A percentile compares a stretch with the other conserved stretches of the same genome.
phyloP scores from a whole-genome alignment of 2,329 filamentous ascomycete genomes.

The Apiospora arundinis region DNA sequence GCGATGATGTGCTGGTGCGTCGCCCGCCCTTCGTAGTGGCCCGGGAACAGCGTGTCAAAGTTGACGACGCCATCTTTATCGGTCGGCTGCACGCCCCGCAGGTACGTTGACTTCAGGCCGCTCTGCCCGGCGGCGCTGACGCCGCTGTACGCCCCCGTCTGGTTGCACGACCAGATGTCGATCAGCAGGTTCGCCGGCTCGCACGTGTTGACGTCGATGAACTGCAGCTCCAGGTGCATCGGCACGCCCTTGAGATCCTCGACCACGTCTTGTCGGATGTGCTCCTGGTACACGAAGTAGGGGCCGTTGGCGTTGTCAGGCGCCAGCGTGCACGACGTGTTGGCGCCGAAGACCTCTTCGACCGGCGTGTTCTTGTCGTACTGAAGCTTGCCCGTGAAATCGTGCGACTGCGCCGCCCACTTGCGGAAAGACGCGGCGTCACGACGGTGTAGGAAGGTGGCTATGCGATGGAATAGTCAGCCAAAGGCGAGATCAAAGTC shows the following conservation, averaged over 20 bases:
- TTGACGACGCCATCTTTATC: conserved; percentile 53
- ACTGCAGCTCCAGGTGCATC: conserved; percentile 50
- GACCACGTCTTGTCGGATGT: conserved; percentile 47
- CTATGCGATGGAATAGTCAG: not conserved
- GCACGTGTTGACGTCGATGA: conserved; percentile 54
- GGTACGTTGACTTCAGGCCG: conserved; percentile 50
- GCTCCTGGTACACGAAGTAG: conserved; percentile 52
- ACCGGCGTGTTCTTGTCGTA: conserved; percentile 40
- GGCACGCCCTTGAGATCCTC: conserved; percentile 49
- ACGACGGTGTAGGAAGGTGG: conserved; percentile 39
- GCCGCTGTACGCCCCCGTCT: conserved; percentile 51
- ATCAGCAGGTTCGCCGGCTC: conserved; percentile 45
- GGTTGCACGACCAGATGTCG: conserved; percentile 55
- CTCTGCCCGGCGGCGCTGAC: conserved; percentile 38
- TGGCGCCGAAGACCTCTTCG: conserved; percentile 45
- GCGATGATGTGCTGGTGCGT: conserved; percentile 52
- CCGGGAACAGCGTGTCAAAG: conserved; percentile 55
- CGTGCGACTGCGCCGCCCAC: conserved; percentile 46
- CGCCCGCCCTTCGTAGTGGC: conserved; percentile 47
- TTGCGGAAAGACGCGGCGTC: conserved; percentile 44
- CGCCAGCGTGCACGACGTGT: conserved; percentile 50
- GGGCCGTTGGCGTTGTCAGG: conserved; percentile 51
- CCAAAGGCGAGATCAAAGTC: not conserved
- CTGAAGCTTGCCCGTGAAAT: conserved; percentile 42
- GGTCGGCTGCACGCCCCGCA: conserved; percentile 54